Base-by-base conservation (phyloP, 2,329 filamentous ascomycete species). In the Orbilia quercus region DNA sequence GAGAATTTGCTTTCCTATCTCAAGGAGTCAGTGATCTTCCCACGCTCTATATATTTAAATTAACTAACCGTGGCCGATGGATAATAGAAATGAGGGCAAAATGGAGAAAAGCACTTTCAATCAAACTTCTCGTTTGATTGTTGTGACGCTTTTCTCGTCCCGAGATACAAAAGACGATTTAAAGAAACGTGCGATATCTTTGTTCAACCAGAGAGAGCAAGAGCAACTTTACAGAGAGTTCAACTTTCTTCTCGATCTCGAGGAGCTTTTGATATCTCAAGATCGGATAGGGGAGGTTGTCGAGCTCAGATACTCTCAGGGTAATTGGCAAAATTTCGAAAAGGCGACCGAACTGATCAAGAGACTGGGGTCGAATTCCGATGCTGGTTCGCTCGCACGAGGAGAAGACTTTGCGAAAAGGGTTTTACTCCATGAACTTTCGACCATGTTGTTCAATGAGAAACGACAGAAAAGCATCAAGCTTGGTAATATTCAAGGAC, bases 171-270 rank as follows among this genome's bases (percentile, higher is more conserved):
- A 22, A 2, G 22, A 38, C 12, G 16, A 51, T 53, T 4, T 65
- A 14, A 65, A 28, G 22, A 65, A 42, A 40, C 14, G 25, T 1
- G 62, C 31, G 12, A 65, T 65, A 1, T 48, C 50, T 5, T 50
- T 65, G 1, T 50, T 65, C 18, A 57, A 9, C 12, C 40, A 57
- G 2, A 20, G 48, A 18, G 50, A 65, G 14, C 51, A 57, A 7
- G 62, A 65, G n/a, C 31, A 47, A 7, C 51, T 65, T 0, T 65
- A 65, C 28, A 47, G 18, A 14, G 38, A 65, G 11, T 65, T 65
- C 42, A 65, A 42, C 28, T 57, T 65, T 23, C 9, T 48, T 34
- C 16, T 9, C 4, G 62, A 65, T 5, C 50, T 65, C 4, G 11
- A 34, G 40, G 20, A 34, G 9, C 6, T 63, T 1, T 34, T 63